These are phyloP conservation scores for Dendrothele bispora DNA, from an alignment of 768 basidiomycete species.

Conservation along the genomic window DNA sequence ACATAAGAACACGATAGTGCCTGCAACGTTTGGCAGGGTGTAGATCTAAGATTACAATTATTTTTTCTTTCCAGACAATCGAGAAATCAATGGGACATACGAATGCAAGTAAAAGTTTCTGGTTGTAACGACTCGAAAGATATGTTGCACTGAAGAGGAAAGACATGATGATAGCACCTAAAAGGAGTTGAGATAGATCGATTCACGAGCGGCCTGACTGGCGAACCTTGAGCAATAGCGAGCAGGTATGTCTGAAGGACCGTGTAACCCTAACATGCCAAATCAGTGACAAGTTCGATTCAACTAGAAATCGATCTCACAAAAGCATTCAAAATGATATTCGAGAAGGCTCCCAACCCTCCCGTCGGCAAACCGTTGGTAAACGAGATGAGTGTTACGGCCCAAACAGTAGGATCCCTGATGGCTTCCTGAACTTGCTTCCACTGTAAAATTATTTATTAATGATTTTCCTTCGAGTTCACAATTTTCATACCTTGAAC, in stretches of 20 bases:
- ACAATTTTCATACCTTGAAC: constrained; percentile 37
- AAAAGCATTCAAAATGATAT: constrained; percentile 49
- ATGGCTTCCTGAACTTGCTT: constrained; percentile 43
- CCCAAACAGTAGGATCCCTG: constrained; percentile 46
- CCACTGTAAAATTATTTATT: constrained; percentile 11
- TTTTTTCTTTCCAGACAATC: background rate
- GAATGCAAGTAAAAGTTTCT: constrained; percentile 46
- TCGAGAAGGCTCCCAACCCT: constrained; percentile 51
- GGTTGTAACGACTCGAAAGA: constrained; percentile 39
- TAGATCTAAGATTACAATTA: constrained; percentile 30
- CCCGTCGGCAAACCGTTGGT: constrained; percentile 48
- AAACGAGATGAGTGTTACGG: constrained; percentile 45
- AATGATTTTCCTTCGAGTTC: background rate
- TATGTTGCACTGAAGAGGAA: constrained; percentile 45
- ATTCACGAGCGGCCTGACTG: constrained; percentile 12
- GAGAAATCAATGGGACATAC: constrained; percentile 19
- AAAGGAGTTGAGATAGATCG: background rate
- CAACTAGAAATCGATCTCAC: constrained; percentile 18
- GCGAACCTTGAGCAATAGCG: constrained; percentile 42
- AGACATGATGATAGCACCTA: constrained; percentile 39
- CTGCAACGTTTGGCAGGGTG: constrained; percentile 48
- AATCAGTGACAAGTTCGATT: constrained; percentile 1
- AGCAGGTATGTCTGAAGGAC: constrained; percentile 51
- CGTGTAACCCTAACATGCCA: constrained; percentile 38
- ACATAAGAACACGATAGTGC: constrained; percentile 49